These are phyloP conservation scores for Malassezia japonica DNA, from an alignment of 1,284 basidiomycete species.

Conservation along the genomic window DNA sequence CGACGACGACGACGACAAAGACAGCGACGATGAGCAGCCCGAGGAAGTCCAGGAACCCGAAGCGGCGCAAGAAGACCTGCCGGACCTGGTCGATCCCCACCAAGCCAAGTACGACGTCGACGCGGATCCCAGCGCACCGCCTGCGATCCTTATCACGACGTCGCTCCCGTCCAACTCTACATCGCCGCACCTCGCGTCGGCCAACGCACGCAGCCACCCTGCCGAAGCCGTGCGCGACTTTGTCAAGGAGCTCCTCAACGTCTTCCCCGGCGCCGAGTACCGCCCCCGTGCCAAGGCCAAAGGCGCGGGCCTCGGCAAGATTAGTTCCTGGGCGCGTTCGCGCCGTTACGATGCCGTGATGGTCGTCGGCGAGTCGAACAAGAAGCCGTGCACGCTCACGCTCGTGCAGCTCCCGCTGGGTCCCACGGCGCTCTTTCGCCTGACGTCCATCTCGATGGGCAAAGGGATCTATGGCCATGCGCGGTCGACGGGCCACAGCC, in stretches of 20 bases:
- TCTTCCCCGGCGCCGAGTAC: constrained; percentile 92
- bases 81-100: constrained; percentile 26
- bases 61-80: constrained; percentile 25
- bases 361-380: constrained; percentile 84
- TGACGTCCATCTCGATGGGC: constrained; percentile 76
- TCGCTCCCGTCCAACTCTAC: constrained; percentile 40
- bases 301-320: constrained; percentile 83
- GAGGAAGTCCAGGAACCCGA: neutral
- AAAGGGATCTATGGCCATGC: constrained; percentile 79
- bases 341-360: constrained; percentile 77
- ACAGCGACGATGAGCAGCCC: constrained; percentile 21
- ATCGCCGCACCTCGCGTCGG: constrained; percentile 31
- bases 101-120: constrained; percentile 26
- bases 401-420: constrained; percentile 81
- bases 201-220: constrained; percentile 57
- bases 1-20: constrained; percentile 19
- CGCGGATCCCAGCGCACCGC: constrained; percentile 32
- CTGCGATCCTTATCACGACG: constrained; percentile 41
- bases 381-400: constrained; percentile 71
- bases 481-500: constrained; percentile 79
- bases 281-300: constrained; percentile 80
- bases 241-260: constrained; percentile 72
- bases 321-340: constrained; percentile 85
- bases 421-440: constrained; percentile 90
- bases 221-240: constrained; percentile 50